A percentile compares a stretch with the other conserved stretches of the same genome.
Evolutionary conservation across 2,329 filamentous ascomycete species (phyloP).

Genomic region (Aureobasidium sp.): DNA sequence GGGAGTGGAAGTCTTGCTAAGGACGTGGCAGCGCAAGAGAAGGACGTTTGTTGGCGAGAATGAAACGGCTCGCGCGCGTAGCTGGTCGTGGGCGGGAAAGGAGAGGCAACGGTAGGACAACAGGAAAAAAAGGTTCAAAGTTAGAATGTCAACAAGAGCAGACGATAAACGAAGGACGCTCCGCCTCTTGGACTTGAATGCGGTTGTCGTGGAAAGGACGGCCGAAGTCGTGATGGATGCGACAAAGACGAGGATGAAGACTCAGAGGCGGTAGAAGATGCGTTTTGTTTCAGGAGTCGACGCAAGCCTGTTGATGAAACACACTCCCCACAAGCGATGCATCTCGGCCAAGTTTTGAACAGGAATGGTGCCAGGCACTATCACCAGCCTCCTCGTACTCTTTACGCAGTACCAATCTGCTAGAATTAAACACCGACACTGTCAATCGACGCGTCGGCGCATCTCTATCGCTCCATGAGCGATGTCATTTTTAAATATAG

Average conservation of each 20-base stretch:
- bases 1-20: background rate
- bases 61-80: conserved; percentile 8
- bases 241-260: background rate
- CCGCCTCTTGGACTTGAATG: background rate
- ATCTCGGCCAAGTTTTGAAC: background rate
- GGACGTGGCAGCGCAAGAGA: conserved; percentile 1
- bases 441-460: background rate
- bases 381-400: background rate
- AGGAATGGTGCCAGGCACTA: background rate
- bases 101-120: conserved; percentile 13
- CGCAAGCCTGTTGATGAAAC: conserved; percentile 2
- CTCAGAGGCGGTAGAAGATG: background rate
- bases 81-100: conserved; percentile 11
- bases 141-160: background rate
- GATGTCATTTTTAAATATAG: background rate
- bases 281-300: conserved; percentile 10
- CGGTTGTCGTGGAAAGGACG: background rate
- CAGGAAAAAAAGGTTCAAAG: conserved; percentile 6
- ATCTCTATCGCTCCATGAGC: background rate
- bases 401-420: background rate
- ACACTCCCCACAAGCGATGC: background rate
- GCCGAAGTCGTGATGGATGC: conserved; percentile 2
- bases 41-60: conserved; percentile 8
- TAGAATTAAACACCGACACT: background rate
- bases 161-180: conserved; percentile 4